Evolutionary conservation across 495 filamentous ascomycete species (phyloP).

Genomic region (Bacidia rubella): DNA sequence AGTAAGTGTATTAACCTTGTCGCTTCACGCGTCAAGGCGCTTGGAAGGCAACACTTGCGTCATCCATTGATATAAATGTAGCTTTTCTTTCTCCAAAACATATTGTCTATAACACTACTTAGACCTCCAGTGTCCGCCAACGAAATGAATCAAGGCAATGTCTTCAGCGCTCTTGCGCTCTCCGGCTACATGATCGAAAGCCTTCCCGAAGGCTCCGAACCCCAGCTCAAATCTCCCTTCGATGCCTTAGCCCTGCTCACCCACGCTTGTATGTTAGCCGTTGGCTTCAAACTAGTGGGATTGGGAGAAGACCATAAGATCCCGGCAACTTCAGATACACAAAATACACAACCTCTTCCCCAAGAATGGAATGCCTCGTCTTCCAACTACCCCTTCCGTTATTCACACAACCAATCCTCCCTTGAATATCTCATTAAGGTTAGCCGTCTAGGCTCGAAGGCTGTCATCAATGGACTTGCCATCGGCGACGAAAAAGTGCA

Average conservation of each 20-base stretch:
- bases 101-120: not conserved
- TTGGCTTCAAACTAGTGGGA: conserved; percentile 71
- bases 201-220: conserved; percentile 34
- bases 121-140: conserved; percentile 4
- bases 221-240: conserved; percentile 57
- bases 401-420: conserved; percentile 77
- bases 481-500: conserved; percentile 68
- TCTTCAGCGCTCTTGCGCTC: conserved; percentile 16
- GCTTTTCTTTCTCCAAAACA: not conserved
- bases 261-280: conserved; percentile 69
- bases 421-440: conserved; percentile 74
- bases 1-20: too few relatives aligned
- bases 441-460: conserved; percentile 69
- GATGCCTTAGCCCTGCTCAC: conserved; percentile 77
- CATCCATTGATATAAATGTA: not conserved
- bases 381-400: conserved; percentile 64
- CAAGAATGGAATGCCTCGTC: conserved; percentile 59
- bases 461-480: conserved; percentile 65
- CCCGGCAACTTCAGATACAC: conserved; percentile 35
- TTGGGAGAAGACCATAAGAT: conserved; percentile 67
- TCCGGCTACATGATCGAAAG: conserved; percentile 17
- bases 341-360: conserved; percentile 44
- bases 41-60: conserved; percentile 8
- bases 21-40: not conserved
- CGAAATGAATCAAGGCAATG: conserved; percentile 13